Conservation (phyloP, 23 red algal species). For the Agarophyton chilense region DNA sequence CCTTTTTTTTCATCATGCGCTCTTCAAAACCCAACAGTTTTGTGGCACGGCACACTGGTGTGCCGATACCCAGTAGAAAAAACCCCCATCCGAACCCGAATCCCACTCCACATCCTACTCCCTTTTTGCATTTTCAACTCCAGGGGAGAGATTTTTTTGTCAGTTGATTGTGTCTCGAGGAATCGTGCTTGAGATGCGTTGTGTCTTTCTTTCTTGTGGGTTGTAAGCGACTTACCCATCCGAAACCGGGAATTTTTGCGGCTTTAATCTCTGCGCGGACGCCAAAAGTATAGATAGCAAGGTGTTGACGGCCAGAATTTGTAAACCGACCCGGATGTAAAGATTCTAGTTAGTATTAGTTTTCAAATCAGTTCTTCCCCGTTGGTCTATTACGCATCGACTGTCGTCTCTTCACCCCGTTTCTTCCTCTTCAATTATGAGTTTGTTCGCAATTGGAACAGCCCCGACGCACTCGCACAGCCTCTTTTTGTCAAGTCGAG, state of each 20-base stretch:
- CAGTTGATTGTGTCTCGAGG: background rate
- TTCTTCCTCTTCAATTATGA: background rate
- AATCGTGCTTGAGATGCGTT: background rate
- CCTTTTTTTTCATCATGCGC: background rate
- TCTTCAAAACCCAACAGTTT: constrained; percentile 15
- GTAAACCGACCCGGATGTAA: background rate
- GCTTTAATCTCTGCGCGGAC: background rate
- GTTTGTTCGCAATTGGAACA: constrained; percentile 11
- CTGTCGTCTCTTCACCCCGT: background rate
- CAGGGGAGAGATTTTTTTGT: background rate
- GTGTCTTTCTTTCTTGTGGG: background rate
- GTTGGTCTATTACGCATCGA: background rate
- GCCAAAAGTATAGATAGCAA: background rate
- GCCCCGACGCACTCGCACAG: background rate
- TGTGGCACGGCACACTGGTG: constrained; percentile 13
- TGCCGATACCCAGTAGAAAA: constrained; percentile 37
- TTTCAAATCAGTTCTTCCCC: background rate
- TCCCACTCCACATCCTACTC: constrained; percentile 31
- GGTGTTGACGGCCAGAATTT: background rate
- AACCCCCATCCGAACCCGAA: constrained; percentile 50
- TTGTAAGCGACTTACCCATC: background rate
- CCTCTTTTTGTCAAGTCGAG: constrained; percentile 1
- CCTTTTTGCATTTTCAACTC: background rate
- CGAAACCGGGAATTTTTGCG: constrained; percentile 4
- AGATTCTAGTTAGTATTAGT: background rate